Conservation (phyloP, 1,284 basidiomycete species). For the Pseudozyma sp. region DNA sequence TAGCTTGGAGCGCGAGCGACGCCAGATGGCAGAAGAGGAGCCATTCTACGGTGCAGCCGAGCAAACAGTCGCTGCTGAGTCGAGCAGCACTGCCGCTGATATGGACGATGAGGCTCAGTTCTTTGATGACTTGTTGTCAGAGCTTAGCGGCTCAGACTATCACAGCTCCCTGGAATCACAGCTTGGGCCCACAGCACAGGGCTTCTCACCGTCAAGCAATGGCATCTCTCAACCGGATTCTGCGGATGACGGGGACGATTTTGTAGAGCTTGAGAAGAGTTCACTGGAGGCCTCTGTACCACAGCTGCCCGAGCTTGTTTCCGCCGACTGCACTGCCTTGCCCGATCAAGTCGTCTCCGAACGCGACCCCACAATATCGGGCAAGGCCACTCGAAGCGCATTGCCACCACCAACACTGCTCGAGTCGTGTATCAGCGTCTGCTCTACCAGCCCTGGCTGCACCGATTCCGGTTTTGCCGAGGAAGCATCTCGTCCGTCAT, state of each 20-base stretch:
- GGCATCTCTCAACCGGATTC: neutral
- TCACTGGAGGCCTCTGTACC: neutral
- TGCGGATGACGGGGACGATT: slow-evolving; percentile 26
- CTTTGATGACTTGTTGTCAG: slow-evolving; percentile 45
- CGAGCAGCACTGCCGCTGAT: neutral
- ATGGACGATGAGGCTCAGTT: slow-evolving; percentile 43
- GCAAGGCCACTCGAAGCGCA: too few relatives aligned
- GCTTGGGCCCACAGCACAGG: neutral
- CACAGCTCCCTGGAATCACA: neutral
- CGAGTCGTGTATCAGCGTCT: slow-evolving; percentile 20
- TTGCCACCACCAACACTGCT: neutral
- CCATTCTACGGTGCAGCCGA: neutral
- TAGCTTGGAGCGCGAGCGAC: slow-evolving; percentile 47
- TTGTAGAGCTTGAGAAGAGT: slow-evolving; percentile 29
- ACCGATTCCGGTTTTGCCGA: slow-evolving; percentile 43
- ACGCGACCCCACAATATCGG: too few relatives aligned
- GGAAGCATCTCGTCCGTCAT: slow-evolving; percentile 15
- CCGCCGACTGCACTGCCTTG: too few relatives aligned
- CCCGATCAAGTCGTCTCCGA: too few relatives aligned
- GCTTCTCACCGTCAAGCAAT: neutral
- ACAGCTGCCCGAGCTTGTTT: too few relatives aligned
- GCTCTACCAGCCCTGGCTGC: slow-evolving; percentile 3
- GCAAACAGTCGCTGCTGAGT: neutral
- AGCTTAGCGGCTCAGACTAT: slow-evolving; percentile 31
- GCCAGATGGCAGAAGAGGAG: slow-evolving; percentile 21